A percentile compares a stretch with the other conserved stretches of the same genome.
These are phyloP conservation scores for Raffaelea deltoideospora DNA, from an alignment of 2,329 filamentous ascomycete species.

Conservation along the genomic window DNA sequence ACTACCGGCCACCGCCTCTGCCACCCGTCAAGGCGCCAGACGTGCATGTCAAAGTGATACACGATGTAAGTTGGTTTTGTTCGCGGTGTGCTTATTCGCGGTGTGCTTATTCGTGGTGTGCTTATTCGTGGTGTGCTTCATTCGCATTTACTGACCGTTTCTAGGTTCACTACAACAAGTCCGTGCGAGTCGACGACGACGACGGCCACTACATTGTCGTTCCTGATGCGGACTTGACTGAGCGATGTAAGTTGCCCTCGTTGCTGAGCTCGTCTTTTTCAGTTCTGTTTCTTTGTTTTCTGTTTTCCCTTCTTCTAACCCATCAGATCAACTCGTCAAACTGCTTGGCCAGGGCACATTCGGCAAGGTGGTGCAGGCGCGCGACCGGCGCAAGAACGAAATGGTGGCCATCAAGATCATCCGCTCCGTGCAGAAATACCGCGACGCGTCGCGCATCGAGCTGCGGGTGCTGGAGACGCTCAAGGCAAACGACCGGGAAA, in stretches of 20 bases:
- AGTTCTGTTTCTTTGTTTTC: not conserved
- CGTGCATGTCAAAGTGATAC: constrained; percentile 47
- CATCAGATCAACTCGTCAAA: constrained; percentile 68
- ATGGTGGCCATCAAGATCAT: constrained; percentile 94
- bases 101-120: constrained; percentile 6
- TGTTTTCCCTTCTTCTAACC: constrained; percentile 11
- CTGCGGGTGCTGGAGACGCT: constrained; percentile 83
- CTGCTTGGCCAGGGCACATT: constrained; percentile 94
- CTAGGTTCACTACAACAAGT: constrained; percentile 21
- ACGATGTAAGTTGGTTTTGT: constrained; percentile 41
- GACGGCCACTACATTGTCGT: constrained; percentile 95
- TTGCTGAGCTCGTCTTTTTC: not conserved
- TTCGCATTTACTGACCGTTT: constrained; percentile 12
- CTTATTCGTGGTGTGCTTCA: too few relatives aligned
- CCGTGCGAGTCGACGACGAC: constrained; percentile 79
- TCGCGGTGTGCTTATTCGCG: not conserved
- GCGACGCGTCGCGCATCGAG: constrained; percentile 90
- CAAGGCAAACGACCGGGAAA: constrained; percentile 77
- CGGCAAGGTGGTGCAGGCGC: constrained; percentile 91
- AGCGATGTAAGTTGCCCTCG: constrained; percentile 56
- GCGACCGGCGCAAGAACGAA: constrained; percentile 62
- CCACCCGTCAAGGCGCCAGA: constrained; percentile 84
- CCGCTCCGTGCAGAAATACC: constrained; percentile 93
- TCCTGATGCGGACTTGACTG: constrained; percentile 71
- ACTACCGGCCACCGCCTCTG: constrained; percentile 74